Percentiles rank a stretch among this genome's conserved stretches.
phyloP scores from a whole-genome alignment of 169 alveolate genomes.

The Eimeria maxima region DNA sequence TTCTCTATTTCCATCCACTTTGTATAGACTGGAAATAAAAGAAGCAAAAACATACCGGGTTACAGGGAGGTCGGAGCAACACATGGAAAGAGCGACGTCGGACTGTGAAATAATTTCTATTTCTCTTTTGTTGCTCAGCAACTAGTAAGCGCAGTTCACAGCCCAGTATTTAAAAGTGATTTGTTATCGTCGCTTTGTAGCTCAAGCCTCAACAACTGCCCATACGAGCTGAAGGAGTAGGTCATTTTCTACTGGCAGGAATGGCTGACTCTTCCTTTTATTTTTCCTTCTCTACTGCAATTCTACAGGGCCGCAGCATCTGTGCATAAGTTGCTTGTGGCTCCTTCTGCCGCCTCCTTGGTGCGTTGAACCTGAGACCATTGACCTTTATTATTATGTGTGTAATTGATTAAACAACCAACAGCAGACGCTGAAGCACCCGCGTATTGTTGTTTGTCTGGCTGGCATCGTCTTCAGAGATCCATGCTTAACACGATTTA shows the following conservation, averaged over 20 bases:
- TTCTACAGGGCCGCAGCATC: not conserved
- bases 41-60: not conserved
- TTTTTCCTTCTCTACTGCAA: not conserved
- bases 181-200: not conserved
- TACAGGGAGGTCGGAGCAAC: not conserved
- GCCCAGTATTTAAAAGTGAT: not conserved
- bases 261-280: not conserved
- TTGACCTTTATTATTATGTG: no score
- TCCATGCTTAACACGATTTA: no score
- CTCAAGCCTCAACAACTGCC: not conserved
- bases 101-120: not conserved
- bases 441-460: not conserved
- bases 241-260: not conserved
- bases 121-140: not conserved
- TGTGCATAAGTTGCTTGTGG: not conserved
- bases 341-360: not conserved
- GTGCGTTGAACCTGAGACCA: not conserved
- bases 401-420: not conserved
- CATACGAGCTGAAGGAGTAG: not conserved
- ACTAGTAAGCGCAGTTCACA: not conserved
- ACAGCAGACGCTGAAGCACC: not conserved
- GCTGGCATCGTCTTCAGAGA: not conserved
- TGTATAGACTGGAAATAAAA: not conserved
- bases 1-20: no score
- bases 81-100: not conserved